A percentile compares a stretch with the other conserved stretches of the same genome.
These are phyloP conservation scores for Aegilops tauschii DNA, from an alignment of 176 grass and related monocot species.

Conservation along the genomic window DNA sequence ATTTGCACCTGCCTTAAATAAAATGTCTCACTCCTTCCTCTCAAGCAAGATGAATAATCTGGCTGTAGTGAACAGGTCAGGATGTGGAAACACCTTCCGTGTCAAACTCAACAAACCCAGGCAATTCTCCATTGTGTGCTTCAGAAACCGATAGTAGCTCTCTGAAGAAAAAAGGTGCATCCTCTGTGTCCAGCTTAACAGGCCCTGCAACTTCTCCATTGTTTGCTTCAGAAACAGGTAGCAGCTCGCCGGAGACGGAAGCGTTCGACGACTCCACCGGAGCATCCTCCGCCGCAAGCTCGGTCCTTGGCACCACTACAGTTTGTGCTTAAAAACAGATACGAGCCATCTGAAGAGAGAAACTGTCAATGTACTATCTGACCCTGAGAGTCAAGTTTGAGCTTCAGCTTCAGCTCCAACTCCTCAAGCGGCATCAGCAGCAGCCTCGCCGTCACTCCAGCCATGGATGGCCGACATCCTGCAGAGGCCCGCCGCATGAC, in stretches of 20 bases:
- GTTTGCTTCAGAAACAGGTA: conserved; percentile 24
- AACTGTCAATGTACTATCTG: conserved; percentile 13
- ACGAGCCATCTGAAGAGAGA: conserved; percentile 39
- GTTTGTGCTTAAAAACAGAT: conserved; percentile 32
- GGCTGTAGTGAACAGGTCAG: no score
- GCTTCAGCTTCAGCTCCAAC: conserved; percentile 40
- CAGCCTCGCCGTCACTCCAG: conserved; percentile 28
- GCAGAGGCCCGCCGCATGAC: background rate
- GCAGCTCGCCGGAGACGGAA: background rate
- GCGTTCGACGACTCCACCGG: conserved; percentile 33
- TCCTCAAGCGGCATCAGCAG: conserved; percentile 23
- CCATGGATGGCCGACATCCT: conserved; percentile 79
- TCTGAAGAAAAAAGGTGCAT: no score
- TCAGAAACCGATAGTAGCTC: no score
- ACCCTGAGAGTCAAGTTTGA: conserved; percentile 43
- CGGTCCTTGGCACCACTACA: conserved; percentile 53
- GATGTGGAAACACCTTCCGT: no score
- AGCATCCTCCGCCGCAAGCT: conserved; percentile 62
- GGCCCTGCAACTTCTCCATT: no score
- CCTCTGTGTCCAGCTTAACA: no score
- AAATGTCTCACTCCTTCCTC: no score
- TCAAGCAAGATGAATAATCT: no score
- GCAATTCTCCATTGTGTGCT: no score
- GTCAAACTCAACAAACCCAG: no score
- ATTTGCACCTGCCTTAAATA: no score